A percentile compares a stretch with the other conserved stretches of the same genome.
Evolutionary conservation across 2,329 filamentous ascomycete genomes (phyloP).

Genomic region (Rhinocladiella mackenziei): DNA sequence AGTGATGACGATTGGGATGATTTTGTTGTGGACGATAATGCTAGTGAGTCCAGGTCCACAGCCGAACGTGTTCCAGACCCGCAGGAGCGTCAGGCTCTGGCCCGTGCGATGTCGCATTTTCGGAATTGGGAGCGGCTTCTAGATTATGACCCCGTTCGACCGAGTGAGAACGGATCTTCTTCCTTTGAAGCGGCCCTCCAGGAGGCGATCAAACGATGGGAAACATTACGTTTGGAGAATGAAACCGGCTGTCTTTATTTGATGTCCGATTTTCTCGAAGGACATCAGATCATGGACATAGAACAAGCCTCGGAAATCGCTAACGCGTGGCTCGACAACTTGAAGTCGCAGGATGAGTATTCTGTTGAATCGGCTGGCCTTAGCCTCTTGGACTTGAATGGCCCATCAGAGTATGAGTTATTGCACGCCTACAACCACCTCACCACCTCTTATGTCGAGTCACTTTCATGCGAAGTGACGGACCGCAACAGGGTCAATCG

Average conservation of each 20-base stretch:
- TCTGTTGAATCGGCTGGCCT: slow-evolving; percentile 1
- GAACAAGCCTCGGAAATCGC: slow-evolving; percentile 11
- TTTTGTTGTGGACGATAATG: slow-evolving; percentile 16
- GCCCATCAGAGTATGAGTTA: not conserved
- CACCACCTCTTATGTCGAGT: slow-evolving; percentile 8
- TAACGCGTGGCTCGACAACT: slow-evolving; percentile 2
- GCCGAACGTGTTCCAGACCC: not conserved
- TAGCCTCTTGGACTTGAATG: not conserved
- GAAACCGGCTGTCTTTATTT: slow-evolving; percentile 1
- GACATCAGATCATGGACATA: slow-evolving; percentile 10
- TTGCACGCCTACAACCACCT: slow-evolving; percentile 13
- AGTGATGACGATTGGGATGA: slow-evolving; percentile 16
- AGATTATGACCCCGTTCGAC: slow-evolving; percentile 1
- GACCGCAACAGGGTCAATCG: slow-evolving; percentile 24
- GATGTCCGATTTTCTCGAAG: slow-evolving; percentile 7
- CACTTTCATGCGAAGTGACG: slow-evolving; percentile 13
- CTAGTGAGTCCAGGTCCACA: not conserved
- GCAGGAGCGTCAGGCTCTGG: no score
- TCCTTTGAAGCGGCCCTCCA: slow-evolving; percentile 2
- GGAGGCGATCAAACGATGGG: slow-evolving; percentile 2
- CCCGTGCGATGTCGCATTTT: not conserved
- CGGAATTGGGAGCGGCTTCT: slow-evolving; percentile 13
- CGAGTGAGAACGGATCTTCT: not conserved
- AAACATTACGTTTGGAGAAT: not conserved
- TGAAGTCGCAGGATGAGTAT: not conserved